Evolutionary conservation across 2,329 filamentous ascomycete species (phyloP), one percentile per base, ranked within the genome.

Genomic region (Hymenoscyphus albidus): DNA sequence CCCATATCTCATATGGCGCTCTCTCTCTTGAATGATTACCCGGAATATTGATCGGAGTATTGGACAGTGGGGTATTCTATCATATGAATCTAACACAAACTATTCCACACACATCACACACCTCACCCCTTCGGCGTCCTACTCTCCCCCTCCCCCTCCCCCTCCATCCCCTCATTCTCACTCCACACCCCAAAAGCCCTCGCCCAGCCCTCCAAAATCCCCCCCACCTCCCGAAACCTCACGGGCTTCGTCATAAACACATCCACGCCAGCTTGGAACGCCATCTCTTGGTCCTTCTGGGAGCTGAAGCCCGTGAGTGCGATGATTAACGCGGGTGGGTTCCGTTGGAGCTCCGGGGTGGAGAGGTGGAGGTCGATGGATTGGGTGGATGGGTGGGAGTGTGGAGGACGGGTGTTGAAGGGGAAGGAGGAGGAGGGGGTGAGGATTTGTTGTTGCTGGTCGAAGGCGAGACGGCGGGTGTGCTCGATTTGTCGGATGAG

Each of bases 161-260:
- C 44, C 44, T 13, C 18, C 44, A 12, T 12, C 5, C 5, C 2
- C 44, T 51, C 44, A 51, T 51, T 51, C 44, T 51, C 44, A 51
- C 22, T 27, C 44, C 44, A 51, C 54, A 32, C 38, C 38, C 32
- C 5, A 27, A 40, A 56, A 39, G 16, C 63, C 44, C 61, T 61
- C 40, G 64, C 62, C 67, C 69, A 71, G 0, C 66, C 66, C 14
- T 71, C 67, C 44, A 71, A 35, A 48, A 71, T 70, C 35, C 51
- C 69, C 2, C 68, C 68, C 9, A 71, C 66, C 42, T 70, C 68
- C 31, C 62, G 44, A 63, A 72, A 71, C 48, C 66, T 61, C 58
- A 83, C 79, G 0, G 82, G 82, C 71, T 83, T 84, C 14, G 82
- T 83, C 22, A 85, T 70, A 60, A 84, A 85, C 10, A 84, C 65